A percentile compares a stretch with the other conserved stretches of the same genome.
These are phyloP conservation scores for Diaporthe aspalathi DNA, from an alignment of 2,329 filamentous ascomycete genomes.

Conservation along the genomic window DNA sequence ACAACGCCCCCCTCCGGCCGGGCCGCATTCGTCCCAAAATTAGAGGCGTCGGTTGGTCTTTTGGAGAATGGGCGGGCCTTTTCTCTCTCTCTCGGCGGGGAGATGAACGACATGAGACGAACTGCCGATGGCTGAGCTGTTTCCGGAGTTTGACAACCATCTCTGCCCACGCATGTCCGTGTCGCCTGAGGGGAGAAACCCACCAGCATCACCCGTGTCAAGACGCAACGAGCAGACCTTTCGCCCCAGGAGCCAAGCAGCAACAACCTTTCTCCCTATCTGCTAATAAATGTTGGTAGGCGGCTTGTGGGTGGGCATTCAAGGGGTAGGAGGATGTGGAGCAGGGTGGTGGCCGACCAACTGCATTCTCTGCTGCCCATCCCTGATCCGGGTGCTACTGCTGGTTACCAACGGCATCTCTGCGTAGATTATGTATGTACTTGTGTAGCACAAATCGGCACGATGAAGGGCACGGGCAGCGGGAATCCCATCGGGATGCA, in stretches of 20 bases:
- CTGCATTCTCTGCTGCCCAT: background rate
- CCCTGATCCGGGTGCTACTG: background rate
- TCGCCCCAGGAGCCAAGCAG: background rate
- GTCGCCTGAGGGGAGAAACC: too few relatives aligned
- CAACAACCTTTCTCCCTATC: background rate
- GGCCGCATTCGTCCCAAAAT: slow-evolving; percentile 22
- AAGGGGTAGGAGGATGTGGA: slow-evolving; percentile 12
- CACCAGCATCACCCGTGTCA: background rate
- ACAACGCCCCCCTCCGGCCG: background rate
- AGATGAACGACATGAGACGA: slow-evolving; percentile 21
- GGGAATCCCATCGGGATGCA: too few relatives aligned
- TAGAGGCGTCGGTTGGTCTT: slow-evolving; percentile 2
- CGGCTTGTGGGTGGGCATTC: too few relatives aligned
- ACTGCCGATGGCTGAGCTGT: slow-evolving; percentile 16
- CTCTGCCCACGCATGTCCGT: too few relatives aligned
- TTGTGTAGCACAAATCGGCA: too few relatives aligned
- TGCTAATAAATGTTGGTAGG: too few relatives aligned
- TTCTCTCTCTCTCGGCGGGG: background rate
- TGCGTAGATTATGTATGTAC: too few relatives aligned
- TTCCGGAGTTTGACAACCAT: too few relatives aligned
- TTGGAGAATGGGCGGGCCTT: background rate
- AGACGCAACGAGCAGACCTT: background rate
- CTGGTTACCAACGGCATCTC: background rate
- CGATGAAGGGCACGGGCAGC: background rate
- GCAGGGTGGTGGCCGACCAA: background rate